Evolutionary conservation across 768 basidiomycete species (phyloP).

Genomic region (Punctularia strigosozonata): DNA sequence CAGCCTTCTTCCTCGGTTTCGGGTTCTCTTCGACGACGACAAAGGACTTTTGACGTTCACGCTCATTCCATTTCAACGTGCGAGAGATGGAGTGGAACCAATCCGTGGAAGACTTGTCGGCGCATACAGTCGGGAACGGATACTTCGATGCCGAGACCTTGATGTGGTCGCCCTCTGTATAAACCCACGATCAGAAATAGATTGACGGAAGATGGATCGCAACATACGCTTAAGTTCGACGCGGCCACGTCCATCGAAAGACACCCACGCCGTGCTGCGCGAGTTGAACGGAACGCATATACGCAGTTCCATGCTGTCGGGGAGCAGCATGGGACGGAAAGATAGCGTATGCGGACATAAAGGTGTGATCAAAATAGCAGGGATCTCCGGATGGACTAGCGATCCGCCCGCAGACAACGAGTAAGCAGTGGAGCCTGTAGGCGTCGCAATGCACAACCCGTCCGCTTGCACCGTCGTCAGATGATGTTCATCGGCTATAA

Average conservation of each 20-base stretch:
- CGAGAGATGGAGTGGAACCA: conserved; percentile 98
- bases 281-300: conserved; percentile 99
- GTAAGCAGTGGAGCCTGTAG: conserved; percentile 97
- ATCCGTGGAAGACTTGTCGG: conserved; percentile 93
- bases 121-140: conserved; percentile 97
- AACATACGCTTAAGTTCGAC: conserved; percentile 89
- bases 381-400: conserved; percentile 95
- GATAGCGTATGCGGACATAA: conserved; percentile 98
- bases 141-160: conserved; percentile 95
- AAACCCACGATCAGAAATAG: conserved; percentile 4
- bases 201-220: not conserved
- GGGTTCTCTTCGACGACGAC: conserved; percentile 92
- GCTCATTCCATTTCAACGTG: conserved; percentile 98
- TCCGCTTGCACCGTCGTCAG: conserved; percentile 99
- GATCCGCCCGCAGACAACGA: conserved; percentile 97
- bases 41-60: conserved; percentile 96
- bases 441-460: conserved; percentile 87
- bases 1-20: conserved; percentile 21
- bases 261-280: conserved; percentile 96
- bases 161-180: conserved; percentile 94
- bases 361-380: conserved; percentile 90
- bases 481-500: conserved; percentile 91
- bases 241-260: conserved; percentile 93
- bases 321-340: conserved; percentile 96
- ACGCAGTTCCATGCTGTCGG: conserved; percentile 96